Base-by-base conservation (phyloP, 2,329 filamentous ascomycete species). In the Hymenoscyphus albidus region DNA sequence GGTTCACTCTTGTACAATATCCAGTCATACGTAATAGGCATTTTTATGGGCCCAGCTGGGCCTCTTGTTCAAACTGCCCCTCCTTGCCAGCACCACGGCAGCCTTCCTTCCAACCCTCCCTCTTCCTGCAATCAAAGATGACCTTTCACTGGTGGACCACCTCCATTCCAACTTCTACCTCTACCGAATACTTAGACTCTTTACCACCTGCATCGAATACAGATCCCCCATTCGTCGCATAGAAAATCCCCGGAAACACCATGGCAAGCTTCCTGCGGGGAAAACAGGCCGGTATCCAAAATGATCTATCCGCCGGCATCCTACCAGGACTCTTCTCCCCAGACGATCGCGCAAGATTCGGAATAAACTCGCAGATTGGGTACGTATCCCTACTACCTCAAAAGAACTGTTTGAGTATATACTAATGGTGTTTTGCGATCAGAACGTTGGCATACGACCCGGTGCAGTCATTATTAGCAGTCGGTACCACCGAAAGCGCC, bases 281-380 rank as follows among this genome's bases (percentile, higher is more conserved):
- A 72, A 97, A 96, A 83, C 95, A 98, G 83, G 87, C 92, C 64
- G 95, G 95, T 74, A 90, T 99, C 72, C 90, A 93, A 76, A 91
- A 89, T 78, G 95, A 98, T 79, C 84, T 99, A 70, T 97, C 93
- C 61, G 88, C 88, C 18, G 90, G 89, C 70, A 87, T 98, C 68
- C 82, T 86, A 18, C 85, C 92, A 44, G 90, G 92, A 67, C 80
- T 91, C 14, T 97, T 98, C 76, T 81, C 85, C 65, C 86, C 94
- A 31, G 93, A 97, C 75, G 92, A 97, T 78, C 90, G 92, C 72
- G 85, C 85, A 61, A 87, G 91, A 68, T 94, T 90, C 76, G 92
- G 93, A 66, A 88, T 97, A 77, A 91, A 90, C 75, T 92, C 89
- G 22, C 86, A 88, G 74, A 85, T 89, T 74, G 85, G 85, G 86